These are phyloP conservation scores for Trichocladium uniseriatum DNA, from an alignment of 495 filamentous ascomycete genomes.

Conservation along the genomic window DNA sequence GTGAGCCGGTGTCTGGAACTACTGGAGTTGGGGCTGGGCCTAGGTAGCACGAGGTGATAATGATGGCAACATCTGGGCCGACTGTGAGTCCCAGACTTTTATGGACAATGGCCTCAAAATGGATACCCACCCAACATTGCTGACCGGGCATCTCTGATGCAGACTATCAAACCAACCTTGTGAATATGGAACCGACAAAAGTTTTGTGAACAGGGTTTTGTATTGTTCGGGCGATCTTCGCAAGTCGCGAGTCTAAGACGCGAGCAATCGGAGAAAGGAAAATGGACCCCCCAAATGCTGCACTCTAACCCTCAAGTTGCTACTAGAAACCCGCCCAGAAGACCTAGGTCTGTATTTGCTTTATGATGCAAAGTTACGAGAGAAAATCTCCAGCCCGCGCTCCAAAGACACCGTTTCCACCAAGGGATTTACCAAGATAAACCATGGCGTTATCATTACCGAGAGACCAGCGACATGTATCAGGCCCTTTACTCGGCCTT, in stretches of 20 bases:
- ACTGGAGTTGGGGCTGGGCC: not conserved
- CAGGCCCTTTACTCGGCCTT: slow-evolving; percentile 42
- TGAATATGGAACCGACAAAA: not conserved
- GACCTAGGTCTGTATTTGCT: slow-evolving; percentile 37
- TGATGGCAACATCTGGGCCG: too few relatives aligned
- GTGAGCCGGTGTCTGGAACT: not conserved
- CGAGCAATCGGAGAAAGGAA: slow-evolving; percentile 35
- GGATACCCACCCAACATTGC: too few relatives aligned
- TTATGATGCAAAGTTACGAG: slow-evolving; percentile 44
- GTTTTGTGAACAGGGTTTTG: slow-evolving; percentile 24
- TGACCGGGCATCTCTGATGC: too few relatives aligned
- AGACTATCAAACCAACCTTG: too few relatives aligned
- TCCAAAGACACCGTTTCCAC: slow-evolving; percentile 46
- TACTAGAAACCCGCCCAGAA: slow-evolving; percentile 32
- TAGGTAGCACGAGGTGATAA: not conserved
- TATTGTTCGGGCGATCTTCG: slow-evolving; percentile 32
- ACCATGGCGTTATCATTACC: slow-evolving; percentile 27
- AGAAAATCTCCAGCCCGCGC: slow-evolving; percentile 42
- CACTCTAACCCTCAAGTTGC: slow-evolving; percentile 27
- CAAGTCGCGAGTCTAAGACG: slow-evolving; percentile 41
- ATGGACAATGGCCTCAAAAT: too few relatives aligned
- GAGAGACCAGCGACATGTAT: slow-evolving; percentile 24
- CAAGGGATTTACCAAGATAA: slow-evolving; percentile 31
- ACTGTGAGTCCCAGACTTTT: too few relatives aligned
- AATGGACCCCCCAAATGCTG: slow-evolving; percentile 33